A percentile compares a stretch with the other conserved stretches of the same genome.
Evolutionary conservation across 73 alveolate species (phyloP).

Genomic region (Uronychia setigera): DNA sequence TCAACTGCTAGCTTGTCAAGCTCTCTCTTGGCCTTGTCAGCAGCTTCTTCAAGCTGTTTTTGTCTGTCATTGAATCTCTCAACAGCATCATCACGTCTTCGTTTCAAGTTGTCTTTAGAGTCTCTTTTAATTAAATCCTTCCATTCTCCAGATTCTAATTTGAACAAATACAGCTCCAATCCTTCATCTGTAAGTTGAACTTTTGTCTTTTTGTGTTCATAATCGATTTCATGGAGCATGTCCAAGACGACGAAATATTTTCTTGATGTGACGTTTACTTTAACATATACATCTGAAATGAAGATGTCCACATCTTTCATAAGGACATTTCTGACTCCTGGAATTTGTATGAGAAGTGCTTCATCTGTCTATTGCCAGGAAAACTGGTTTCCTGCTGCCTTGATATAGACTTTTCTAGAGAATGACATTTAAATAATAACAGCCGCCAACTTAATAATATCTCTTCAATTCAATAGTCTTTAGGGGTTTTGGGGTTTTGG

Average conservation of each 20-base stretch:
- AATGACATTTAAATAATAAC: slow-evolving; percentile 3
- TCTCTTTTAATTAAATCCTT: slow-evolving; percentile 19
- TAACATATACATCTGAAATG: slow-evolving; percentile 25
- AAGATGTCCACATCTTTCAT: slow-evolving; percentile 54
- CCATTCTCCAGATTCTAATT: slow-evolving; percentile 43
- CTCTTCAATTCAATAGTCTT: background rate
- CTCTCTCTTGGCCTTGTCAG: slow-evolving; percentile 29
- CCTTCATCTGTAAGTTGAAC: slow-evolving; percentile 26
- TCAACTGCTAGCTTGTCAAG: slow-evolving; percentile 56
- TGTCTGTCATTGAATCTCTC: slow-evolving; percentile 25
- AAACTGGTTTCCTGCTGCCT: slow-evolving; percentile 29
- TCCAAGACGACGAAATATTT: slow-evolving; percentile 36
- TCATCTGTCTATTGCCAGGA: slow-evolving; percentile 52
- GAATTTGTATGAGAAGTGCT: slow-evolving; percentile 16
- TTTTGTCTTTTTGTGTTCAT: slow-evolving; percentile 27
- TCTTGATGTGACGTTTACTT: slow-evolving; percentile 36
- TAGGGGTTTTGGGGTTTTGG: slow-evolving; percentile 24
- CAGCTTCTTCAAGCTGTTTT: slow-evolving; percentile 29
- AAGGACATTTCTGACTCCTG: slow-evolving; percentile 26
- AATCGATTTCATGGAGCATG: slow-evolving; percentile 37
- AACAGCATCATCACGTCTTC: slow-evolving; percentile 41
- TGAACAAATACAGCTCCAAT: slow-evolving; percentile 41
- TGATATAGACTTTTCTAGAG: slow-evolving; percentile 11
- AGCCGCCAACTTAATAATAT: background rate
- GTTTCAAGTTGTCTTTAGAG: slow-evolving; percentile 16